Evolutionary conservation across 2,329 filamentous ascomycete species (phyloP).

Genomic region (Claviceps sp.): DNA sequence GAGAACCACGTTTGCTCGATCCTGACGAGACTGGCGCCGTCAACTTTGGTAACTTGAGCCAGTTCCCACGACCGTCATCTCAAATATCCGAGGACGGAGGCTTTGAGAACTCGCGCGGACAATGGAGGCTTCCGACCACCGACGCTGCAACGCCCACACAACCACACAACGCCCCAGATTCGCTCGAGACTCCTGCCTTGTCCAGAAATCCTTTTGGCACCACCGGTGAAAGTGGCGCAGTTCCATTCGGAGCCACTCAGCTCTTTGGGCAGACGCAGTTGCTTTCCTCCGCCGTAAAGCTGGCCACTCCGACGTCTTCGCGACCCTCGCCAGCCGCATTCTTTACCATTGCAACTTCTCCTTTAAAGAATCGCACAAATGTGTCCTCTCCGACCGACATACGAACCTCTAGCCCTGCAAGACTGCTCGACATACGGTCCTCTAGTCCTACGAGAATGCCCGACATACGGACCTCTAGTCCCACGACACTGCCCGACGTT

Average conservation of each 20-base stretch:
- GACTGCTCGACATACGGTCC: slow-evolving; percentile 17
- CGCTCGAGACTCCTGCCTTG: slow-evolving; percentile 36
- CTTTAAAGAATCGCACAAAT: slow-evolving; percentile 34
- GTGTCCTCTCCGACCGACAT: slow-evolving; percentile 31
- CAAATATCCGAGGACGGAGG: slow-evolving; percentile 29
- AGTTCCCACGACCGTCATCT: slow-evolving; percentile 24
- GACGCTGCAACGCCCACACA: slow-evolving; percentile 23
- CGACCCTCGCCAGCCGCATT: slow-evolving; percentile 40
- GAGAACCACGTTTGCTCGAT: slow-evolving; percentile 24
- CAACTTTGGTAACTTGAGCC: slow-evolving; percentile 26
- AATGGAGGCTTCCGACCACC: slow-evolving; percentile 22
- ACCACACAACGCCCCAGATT: slow-evolving; percentile 7
- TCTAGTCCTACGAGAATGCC: slow-evolving; percentile 28
- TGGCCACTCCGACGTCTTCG: slow-evolving; percentile 41
- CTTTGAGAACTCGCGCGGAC: slow-evolving; percentile 24
- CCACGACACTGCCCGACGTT: slow-evolving; percentile 19
- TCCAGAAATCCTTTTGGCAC: slow-evolving; percentile 35
- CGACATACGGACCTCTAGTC: slow-evolving; percentile 27
- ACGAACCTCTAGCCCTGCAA: slow-evolving; percentile 28
- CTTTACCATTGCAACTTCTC: slow-evolving; percentile 30
- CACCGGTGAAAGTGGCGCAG: slow-evolving; percentile 18
- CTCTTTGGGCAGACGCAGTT: slow-evolving; percentile 43
- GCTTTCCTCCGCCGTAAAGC: slow-evolving; percentile 35
- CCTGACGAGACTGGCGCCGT: slow-evolving; percentile 39
- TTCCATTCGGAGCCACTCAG: slow-evolving; percentile 30